Conservation (phyloP, 2,329 filamentous ascomycete species). For the Beauveria bassiana region DNA sequence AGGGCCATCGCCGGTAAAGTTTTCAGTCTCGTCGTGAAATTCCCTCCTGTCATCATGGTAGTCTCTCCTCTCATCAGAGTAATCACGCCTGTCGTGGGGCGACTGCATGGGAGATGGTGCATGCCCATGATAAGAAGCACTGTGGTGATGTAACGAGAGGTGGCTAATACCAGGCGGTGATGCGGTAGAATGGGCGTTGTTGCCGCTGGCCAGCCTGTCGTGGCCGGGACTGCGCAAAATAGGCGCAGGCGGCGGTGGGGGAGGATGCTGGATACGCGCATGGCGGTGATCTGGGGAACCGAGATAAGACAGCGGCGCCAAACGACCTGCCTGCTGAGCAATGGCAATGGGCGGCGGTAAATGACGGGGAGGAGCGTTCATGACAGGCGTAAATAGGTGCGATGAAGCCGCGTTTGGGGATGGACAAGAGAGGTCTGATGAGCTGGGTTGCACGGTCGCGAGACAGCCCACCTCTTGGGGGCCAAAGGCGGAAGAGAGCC, state of each 20-base stretch:
- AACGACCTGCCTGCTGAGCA: constrained; percentile 10
- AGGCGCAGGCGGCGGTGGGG: background rate
- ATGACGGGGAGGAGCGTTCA: constrained; percentile 10
- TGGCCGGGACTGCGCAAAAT: constrained; percentile 4
- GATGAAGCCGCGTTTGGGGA: background rate
- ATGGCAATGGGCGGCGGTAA: constrained; percentile 10
- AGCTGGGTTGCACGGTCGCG: background rate
- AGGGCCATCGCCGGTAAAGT: constrained; percentile 27
- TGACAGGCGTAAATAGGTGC: background rate
- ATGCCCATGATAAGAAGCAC: constrained; percentile 1
- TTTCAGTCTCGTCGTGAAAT: constrained; percentile 7
- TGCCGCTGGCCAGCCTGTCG: background rate
- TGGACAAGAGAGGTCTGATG: background rate
- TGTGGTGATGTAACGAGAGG: constrained; percentile 4
- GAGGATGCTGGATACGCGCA: background rate
- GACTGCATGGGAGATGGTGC: constrained; percentile 2
- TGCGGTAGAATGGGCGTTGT: background rate
- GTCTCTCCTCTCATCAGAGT: background rate
- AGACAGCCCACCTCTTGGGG: constrained; percentile 7
- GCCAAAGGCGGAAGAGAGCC: background rate
- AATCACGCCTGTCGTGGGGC: constrained; percentile 3
- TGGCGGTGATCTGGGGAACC: constrained; percentile 7
- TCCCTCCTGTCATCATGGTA: constrained; percentile 8
- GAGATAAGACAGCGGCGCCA: constrained; percentile 8
- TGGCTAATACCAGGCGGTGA: background rate